Evolutionary conservation across 73 alveolate genomes (phyloP).

Genomic region (Stentor roeselii): DNA sequence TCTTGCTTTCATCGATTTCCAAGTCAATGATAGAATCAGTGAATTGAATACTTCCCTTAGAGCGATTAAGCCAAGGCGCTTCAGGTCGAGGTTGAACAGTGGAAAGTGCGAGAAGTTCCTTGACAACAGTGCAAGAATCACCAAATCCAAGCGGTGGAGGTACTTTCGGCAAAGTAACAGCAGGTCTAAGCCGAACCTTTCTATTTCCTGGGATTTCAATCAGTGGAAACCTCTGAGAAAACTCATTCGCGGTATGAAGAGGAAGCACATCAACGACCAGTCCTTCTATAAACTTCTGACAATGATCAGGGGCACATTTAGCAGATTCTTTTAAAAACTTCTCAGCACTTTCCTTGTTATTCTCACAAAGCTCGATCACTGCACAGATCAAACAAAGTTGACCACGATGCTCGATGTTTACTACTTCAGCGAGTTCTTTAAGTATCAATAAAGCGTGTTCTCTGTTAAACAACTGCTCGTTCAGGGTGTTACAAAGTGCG

Average conservation of each 20-base stretch:
- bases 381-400: constrained; percentile 14
- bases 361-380: not conserved
- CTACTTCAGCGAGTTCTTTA: not conserved
- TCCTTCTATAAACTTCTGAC: not conserved
- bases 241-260: constrained; percentile 8
- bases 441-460: constrained; percentile 11
- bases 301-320: not conserved
- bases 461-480: not conserved
- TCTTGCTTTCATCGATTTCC: not conserved
- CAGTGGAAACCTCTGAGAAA: not conserved
- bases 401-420: not conserved
- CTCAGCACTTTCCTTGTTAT: not conserved
- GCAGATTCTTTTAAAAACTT: constrained; percentile 2
- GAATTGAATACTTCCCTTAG: not conserved
- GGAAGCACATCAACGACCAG: not conserved
- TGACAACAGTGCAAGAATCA: not conserved
- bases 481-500: not conserved
- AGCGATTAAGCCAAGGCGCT: constrained; percentile 18
- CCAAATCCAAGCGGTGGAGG: not conserved
- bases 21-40: not conserved
- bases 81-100: constrained; percentile 8
- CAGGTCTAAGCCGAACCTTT: constrained; percentile 6
- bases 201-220: not conserved
- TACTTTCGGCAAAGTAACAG: not conserved
- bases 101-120: not conserved